A percentile compares a stretch with the other conserved stretches of the same genome.
phyloP scores from a whole-genome alignment of 2,329 filamentous ascomycete genomes.

The Colletotrichum sp. region DNA sequence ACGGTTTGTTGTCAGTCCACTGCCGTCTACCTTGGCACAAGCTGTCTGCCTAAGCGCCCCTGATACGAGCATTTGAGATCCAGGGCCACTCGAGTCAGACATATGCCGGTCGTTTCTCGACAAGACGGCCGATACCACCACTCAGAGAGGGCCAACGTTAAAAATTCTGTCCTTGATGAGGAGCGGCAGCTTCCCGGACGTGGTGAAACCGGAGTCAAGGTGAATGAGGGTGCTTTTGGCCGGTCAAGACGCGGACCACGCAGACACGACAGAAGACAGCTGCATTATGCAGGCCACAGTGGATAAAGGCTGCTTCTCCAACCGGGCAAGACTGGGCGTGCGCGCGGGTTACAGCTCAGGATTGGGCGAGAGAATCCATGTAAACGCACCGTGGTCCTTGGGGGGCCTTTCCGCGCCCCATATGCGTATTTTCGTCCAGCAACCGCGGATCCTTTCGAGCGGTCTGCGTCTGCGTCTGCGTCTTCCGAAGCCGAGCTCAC shows the following conservation, averaged over 20 bases:
- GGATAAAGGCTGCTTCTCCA: constrained; percentile 2
- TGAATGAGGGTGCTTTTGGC: not conserved
- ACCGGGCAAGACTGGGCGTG: not conserved
- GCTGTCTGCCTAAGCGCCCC: not conserved
- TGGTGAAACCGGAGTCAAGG: not conserved
- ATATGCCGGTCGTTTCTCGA: not conserved
- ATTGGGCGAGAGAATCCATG: constrained; percentile 5
- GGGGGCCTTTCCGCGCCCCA: not conserved
- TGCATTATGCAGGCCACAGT: constrained; percentile 16
- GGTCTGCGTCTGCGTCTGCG: not conserved
- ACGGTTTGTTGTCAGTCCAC: not conserved
- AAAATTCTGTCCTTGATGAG: not conserved
- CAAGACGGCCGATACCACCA: not conserved
- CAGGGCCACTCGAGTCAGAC: not conserved
- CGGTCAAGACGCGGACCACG: not conserved
- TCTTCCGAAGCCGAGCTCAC: not conserved
- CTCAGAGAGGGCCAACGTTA: not conserved
- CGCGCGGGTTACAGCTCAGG: not conserved
- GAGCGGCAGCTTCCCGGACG: not conserved
- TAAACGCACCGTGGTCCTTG: not conserved
- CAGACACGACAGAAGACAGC: constrained; percentile 5
- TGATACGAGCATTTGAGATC: not conserved
- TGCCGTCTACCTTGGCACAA: not conserved
- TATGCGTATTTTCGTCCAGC: not conserved
- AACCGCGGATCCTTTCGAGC: constrained; percentile 4